These are phyloP conservation scores for Scorias spongiosa DNA, from an alignment of 2,329 filamentous ascomycete genomes.

Conservation along the genomic window DNA sequence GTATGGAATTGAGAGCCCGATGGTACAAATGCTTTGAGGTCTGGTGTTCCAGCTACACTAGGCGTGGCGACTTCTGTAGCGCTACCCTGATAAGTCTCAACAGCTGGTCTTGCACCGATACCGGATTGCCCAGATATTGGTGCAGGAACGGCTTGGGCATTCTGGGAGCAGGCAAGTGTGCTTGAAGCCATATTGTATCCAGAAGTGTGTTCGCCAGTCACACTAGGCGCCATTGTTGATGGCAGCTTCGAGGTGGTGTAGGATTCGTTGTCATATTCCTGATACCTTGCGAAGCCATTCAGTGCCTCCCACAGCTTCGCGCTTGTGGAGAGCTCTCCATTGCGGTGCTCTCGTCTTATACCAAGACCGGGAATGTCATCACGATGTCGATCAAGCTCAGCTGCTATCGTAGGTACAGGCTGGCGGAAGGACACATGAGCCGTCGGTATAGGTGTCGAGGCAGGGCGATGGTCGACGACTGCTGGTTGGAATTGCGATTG, in stretches of 20 bases:
- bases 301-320: conserved; percentile 19
- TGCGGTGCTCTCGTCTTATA: conserved; percentile 11
- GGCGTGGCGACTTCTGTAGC: conserved; percentile 34
- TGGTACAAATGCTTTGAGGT: conserved; percentile 8
- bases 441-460: background rate
- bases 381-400: conserved; percentile 1
- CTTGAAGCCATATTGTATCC: background rate
- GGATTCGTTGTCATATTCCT: conserved; percentile 13
- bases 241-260: conserved; percentile 13
- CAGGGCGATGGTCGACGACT: background rate
- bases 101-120: conserved; percentile 5
- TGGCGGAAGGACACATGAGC: background rate
- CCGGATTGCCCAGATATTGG: conserved; percentile 14
- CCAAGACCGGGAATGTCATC: conserved; percentile 11
- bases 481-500: background rate
- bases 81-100: conserved; percentile 27
- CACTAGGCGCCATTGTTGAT: conserved; percentile 18
- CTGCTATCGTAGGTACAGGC: background rate
- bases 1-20: conserved; percentile 1
- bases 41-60: conserved; percentile 28
- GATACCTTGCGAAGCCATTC: conserved; percentile 20
- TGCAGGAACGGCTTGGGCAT: conserved; percentile 10
- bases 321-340: conserved; percentile 13
- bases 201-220: conserved; percentile 11
- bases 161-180: background rate